phyloP scores from a whole-genome alignment of 2,329 filamentous ascomycete species.

The Stachybotrys chlorohalonatus region DNA sequence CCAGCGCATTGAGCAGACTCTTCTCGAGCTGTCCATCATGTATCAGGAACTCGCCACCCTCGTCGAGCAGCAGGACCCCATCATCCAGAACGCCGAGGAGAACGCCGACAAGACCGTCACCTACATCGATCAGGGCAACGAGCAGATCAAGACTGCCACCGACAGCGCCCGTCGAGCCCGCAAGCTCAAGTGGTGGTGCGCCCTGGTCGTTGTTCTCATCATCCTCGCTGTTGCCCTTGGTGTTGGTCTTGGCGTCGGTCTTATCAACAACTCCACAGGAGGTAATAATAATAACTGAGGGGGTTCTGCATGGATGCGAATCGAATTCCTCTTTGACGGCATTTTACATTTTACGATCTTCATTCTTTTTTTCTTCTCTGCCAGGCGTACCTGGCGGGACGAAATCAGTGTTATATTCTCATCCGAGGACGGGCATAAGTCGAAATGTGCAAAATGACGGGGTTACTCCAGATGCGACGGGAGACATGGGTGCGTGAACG shows the following conservation, averaged over 20 bases:
- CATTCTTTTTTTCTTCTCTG: not conserved
- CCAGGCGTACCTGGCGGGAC: not conserved
- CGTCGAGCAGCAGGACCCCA: slow-evolving; percentile 62
- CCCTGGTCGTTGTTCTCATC: slow-evolving; percentile 52
- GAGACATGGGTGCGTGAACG: not conserved
- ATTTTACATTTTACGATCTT: not conserved
- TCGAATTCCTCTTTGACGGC: too few species aligned
- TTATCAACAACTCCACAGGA: slow-evolving; percentile 18
- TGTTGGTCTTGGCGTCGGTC: slow-evolving; percentile 42
- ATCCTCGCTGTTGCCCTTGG: slow-evolving; percentile 44
- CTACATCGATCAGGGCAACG: slow-evolving; percentile 61
- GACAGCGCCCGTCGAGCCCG: slow-evolving; percentile 56
- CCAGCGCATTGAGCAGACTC: slow-evolving; percentile 67
- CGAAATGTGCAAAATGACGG: not conserved
- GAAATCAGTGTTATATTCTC: not conserved
- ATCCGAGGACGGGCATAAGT: not conserved
- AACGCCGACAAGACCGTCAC: slow-evolving; percentile 57
- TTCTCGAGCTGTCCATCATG: slow-evolving; percentile 59
- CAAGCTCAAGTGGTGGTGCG: slow-evolving; percentile 76
- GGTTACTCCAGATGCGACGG: not conserved
- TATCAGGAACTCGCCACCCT: slow-evolving; percentile 69
- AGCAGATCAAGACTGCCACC: slow-evolving; percentile 60
- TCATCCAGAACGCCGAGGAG: slow-evolving; percentile 52
- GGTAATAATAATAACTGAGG: too few species aligned
- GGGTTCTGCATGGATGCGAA: too few species aligned